Percentiles rank a stretch among this genome's conserved stretches.
Evolutionary conservation across 2,329 filamentous ascomycete genomes (phyloP).

Genomic region (Alternaria alternata): DNA sequence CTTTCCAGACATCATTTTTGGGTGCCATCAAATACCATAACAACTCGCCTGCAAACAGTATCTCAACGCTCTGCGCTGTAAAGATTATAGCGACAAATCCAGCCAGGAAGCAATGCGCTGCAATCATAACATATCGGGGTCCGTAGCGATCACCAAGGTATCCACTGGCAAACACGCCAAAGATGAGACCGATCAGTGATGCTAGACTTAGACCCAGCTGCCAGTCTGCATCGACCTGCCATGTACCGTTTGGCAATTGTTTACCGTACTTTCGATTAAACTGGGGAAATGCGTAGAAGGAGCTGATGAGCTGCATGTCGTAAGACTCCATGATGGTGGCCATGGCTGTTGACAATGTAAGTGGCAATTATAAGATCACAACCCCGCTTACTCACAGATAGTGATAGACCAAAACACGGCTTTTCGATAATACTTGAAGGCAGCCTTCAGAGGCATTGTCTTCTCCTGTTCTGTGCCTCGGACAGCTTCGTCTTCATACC

Average conservation of each 20-base stretch:
- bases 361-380: background rate
- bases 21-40: conserved; percentile 42
- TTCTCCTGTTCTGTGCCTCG: conserved; percentile 11
- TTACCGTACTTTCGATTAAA: conserved; percentile 52
- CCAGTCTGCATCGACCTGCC: conserved; percentile 50
- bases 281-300: conserved; percentile 65
- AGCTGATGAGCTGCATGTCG: conserved; percentile 78
- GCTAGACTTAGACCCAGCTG: conserved; percentile 37
- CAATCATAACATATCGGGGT: conserved; percentile 20
- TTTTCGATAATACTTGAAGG: conserved; percentile 80
- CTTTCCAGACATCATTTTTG: background rate
- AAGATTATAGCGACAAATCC: conserved; percentile 17
- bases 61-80: conserved; percentile 51
- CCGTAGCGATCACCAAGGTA: conserved; percentile 50
- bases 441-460: conserved; percentile 63
- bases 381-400: conserved; percentile 60
- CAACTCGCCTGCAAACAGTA: conserved; percentile 65
- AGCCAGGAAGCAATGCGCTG: conserved; percentile 8
- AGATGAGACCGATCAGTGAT: conserved; percentile 28
- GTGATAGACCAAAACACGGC: conserved; percentile 80
- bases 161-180: conserved; percentile 52
- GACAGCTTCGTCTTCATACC: conserved; percentile 7
- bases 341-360: conserved; percentile 61
- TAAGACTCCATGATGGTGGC: conserved; percentile 89
- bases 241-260: conserved; percentile 40